These are phyloP conservation scores for Turritis glabra DNA, from an alignment of 345 rosid genomes.

Conservation along the genomic window DNA sequence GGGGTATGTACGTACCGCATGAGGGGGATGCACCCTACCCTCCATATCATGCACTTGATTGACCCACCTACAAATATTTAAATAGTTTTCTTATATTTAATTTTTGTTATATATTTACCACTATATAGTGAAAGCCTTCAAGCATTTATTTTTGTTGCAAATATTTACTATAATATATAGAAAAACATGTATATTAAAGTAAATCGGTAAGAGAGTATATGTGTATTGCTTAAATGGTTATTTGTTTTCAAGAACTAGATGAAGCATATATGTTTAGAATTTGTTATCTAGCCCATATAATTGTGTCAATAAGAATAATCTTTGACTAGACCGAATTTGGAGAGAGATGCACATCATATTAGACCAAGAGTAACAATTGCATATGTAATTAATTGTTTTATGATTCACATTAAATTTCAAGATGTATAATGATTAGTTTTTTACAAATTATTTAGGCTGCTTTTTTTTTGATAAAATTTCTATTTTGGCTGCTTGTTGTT, in stretches of 20 bases:
- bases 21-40: slow-evolving; percentile 40
- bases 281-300: neutral
- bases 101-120: neutral
- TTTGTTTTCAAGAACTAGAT: neutral
- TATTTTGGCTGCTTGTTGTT: slow-evolving; percentile 36
- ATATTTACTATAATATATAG: neutral
- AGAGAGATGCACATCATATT: slow-evolving; percentile 6
- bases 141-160: neutral
- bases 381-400: neutral
- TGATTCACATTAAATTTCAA: slow-evolving; percentile 13
- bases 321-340: neutral
- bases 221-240: neutral
- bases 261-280: neutral
- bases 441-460: slow-evolving; percentile 25
- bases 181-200: neutral
- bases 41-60: slow-evolving; percentile 35
- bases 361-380: slow-evolving; percentile 4
- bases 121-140: neutral
- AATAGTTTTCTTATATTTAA: neutral
- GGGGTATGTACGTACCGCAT: slow-evolving; percentile 36
- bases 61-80: neutral
- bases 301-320: neutral
- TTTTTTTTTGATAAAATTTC: neutral
- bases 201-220: neutral
- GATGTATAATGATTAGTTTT: slow-evolving; percentile 10